Evolutionary conservation across 2,329 filamentous ascomycete genomes (phyloP).

Genomic region (Huntiella savannae): DNA sequence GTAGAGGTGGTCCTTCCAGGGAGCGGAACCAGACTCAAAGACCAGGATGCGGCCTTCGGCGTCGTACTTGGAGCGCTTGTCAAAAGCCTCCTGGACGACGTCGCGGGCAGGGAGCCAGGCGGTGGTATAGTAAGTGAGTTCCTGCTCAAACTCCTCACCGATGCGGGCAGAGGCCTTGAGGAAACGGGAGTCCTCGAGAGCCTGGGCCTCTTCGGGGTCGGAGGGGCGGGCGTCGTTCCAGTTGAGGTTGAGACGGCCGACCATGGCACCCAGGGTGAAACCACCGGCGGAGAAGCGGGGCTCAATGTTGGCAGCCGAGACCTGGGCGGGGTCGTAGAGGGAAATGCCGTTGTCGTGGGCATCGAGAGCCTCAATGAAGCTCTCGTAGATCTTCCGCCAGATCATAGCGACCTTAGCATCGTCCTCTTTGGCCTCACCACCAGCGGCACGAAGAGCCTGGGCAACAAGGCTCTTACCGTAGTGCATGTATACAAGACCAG

Average conservation of each 20-base stretch:
- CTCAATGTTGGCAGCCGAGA: slow-evolving; percentile 52
- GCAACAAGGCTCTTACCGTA: slow-evolving; percentile 76
- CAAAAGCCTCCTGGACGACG: slow-evolving; percentile 59
- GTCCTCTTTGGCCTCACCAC: slow-evolving; percentile 30
- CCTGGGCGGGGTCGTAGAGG: slow-evolving; percentile 51
- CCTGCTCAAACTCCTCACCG: slow-evolving; percentile 70
- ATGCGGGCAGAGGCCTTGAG: slow-evolving; percentile 59
- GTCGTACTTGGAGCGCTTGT: slow-evolving; percentile 47
- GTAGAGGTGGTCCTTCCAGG: slow-evolving; percentile 96
- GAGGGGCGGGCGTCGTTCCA: slow-evolving; percentile 48
- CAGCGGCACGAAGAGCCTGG: slow-evolving; percentile 23
- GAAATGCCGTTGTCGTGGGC: slow-evolving; percentile 94
- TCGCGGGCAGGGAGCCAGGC: slow-evolving; percentile 79
- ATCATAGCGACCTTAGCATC: slow-evolving; percentile 52
- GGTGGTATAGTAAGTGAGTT: slow-evolving; percentile 53
- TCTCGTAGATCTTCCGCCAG: slow-evolving; percentile 76
- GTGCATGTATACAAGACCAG: slow-evolving; percentile 88
- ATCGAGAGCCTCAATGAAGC: slow-evolving; percentile 89
- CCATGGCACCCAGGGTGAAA: slow-evolving; percentile 69
- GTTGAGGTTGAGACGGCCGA: slow-evolving; percentile 60
- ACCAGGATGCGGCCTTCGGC: slow-evolving; percentile 62
- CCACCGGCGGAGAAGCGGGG: slow-evolving; percentile 71
- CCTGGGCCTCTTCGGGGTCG: slow-evolving; percentile 35
- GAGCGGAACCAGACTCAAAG: slow-evolving; percentile 56
- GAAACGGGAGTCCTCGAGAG: slow-evolving; percentile 67